Evolutionary conservation across 805 yeast species (phyloP).

Genomic region (Lachancea lanzarotensis): DNA sequence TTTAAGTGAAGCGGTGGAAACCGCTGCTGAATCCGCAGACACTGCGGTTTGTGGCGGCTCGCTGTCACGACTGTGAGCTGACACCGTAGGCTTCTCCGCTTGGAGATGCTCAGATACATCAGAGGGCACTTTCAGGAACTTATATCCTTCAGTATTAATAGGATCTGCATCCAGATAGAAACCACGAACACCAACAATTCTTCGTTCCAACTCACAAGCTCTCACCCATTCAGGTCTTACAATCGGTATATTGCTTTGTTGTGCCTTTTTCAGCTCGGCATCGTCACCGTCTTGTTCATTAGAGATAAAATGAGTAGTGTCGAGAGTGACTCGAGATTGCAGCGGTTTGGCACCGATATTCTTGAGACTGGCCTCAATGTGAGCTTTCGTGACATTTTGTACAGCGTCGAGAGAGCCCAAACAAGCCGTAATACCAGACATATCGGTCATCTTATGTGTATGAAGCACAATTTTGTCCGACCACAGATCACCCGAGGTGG

Average conservation of each 20-base stretch:
- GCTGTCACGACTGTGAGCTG: not conserved
- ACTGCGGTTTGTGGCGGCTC: not conserved
- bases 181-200: constrained; percentile 89
- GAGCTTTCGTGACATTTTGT: constrained; percentile 40
- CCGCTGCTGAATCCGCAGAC: not conserved
- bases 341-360: constrained; percentile 81
- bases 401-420: constrained; percentile 70
- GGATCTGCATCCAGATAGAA: constrained; percentile 59
- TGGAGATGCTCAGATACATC: not conserved
- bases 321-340: constrained; percentile 68
- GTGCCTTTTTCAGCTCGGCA: constrained; percentile 66
- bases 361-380: constrained; percentile 53
- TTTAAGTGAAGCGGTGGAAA: not conserved
- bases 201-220: constrained; percentile 83
- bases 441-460: constrained; percentile 94
- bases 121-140: constrained; percentile 33
- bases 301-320: constrained; percentile 89
- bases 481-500: constrained; percentile 81
- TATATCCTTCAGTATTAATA: constrained; percentile 38
- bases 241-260: constrained; percentile 81
- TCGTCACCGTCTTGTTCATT: constrained; percentile 29
- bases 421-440: constrained; percentile 87
- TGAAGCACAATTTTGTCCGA: constrained; percentile 63
- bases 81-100: too few species aligned
- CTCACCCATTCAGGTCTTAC: constrained; percentile 96